A percentile compares a stretch with the other conserved stretches of the same genome.
Evolutionary conservation across 768 basidiomycete species (phyloP).

Genomic region (Mycena chlorophos): DNA sequence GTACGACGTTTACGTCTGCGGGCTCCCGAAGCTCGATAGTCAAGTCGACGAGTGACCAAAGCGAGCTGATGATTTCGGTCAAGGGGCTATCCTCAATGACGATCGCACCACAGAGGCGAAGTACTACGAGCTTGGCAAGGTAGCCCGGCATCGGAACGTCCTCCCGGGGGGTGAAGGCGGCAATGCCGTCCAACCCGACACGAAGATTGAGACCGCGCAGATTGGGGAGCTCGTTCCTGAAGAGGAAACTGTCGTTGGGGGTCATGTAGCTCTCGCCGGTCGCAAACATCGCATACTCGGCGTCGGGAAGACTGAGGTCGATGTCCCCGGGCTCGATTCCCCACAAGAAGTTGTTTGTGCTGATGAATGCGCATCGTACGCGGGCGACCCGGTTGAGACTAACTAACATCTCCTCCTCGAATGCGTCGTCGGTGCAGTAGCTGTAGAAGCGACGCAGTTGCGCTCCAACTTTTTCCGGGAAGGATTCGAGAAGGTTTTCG

Average conservation of each 20-base stretch:
- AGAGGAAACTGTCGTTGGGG: not conserved
- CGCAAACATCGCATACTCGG: not conserved
- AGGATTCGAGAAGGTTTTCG: too few species aligned
- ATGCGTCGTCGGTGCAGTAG: not conserved
- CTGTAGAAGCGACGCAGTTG: not conserved
- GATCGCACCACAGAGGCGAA: not conserved
- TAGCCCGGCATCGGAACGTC: not conserved
- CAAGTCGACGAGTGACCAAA: not conserved
- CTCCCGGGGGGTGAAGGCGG: not conserved
- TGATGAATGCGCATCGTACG: not conserved
- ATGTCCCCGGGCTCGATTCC: not conserved
- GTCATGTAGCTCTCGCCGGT: too few species aligned
- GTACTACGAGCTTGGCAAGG: not conserved
- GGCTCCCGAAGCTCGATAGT: not conserved
- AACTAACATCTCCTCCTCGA: not conserved
- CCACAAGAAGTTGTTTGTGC: not conserved
- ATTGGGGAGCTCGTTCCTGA: not conserved
- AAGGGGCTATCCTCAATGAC: not conserved
- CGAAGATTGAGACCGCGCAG: not conserved
- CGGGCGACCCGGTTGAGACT: not conserved
- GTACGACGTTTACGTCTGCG: not conserved
- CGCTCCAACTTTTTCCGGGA: too few species aligned
- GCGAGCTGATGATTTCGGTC: not conserved
- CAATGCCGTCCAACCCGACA: not conserved
- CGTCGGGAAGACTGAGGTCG: not conserved